A percentile compares a stretch with the other conserved stretches of the same genome.
Conservation (phyloP, 1,284 basidiomycete genomes). For the Cryptococcus neoformans region DNA sequence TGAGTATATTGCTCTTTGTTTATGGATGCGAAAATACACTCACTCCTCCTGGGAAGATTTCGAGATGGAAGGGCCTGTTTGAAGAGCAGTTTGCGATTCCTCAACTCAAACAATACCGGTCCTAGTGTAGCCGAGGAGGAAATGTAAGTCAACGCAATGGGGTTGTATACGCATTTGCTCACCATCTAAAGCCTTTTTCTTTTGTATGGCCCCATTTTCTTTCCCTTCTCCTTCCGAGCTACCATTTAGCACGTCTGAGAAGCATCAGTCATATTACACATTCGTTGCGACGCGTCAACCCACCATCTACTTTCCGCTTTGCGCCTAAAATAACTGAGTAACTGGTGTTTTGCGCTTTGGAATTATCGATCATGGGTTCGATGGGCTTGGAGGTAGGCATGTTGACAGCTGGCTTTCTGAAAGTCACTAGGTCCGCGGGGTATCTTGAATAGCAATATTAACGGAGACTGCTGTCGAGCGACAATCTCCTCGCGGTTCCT, state of each 20-base stretch:
- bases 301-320: constrained; percentile 18
- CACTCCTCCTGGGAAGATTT: constrained; percentile 25
- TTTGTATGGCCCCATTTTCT: constrained; percentile 16
- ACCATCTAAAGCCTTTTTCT: constrained; percentile 17
- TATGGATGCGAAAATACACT: constrained; percentile 3
- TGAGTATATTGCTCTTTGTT: neutral
- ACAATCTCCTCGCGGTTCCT: too few species aligned
- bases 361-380: constrained; percentile 20
- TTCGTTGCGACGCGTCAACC: constrained; percentile 2
- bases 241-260: neutral
- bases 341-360: constrained; percentile 11
- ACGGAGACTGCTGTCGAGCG: too few species aligned
- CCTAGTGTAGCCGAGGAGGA: neutral
- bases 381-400: neutral
- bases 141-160: too few species aligned
- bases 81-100: constrained; percentile 28
- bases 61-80: constrained; percentile 19
- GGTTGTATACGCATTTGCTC: neutral
- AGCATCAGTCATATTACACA: neutral
- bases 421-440: too few species aligned
- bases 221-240: constrained; percentile 12
- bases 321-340: neutral
- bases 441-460: too few species aligned
- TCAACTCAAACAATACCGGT: constrained; percentile 24
- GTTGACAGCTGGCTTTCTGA: too few species aligned